Evolutionary conservation across 2,329 filamentous ascomycete species (phyloP).

Genomic region (Hymenotorrendiella dingleyae): DNA sequence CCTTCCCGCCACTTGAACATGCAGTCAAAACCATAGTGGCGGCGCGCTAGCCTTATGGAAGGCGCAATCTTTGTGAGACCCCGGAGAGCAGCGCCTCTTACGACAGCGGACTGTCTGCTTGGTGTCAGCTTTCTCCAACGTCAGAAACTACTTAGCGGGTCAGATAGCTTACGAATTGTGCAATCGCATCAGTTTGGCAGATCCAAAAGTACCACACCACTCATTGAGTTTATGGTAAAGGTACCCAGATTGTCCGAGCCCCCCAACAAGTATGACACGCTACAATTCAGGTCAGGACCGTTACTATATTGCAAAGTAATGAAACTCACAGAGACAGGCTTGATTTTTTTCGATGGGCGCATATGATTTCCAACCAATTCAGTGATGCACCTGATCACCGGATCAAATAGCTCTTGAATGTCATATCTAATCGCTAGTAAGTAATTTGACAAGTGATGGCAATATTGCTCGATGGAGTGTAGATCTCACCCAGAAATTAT

Average conservation of each 20-base stretch:
- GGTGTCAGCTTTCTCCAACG: background rate
- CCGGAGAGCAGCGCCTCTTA: conserved; percentile 16
- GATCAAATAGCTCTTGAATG: conserved; percentile 23
- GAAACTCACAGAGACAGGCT: conserved; percentile 11
- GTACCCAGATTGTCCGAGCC: conserved; percentile 17
- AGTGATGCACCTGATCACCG: conserved; percentile 17
- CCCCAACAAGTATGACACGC: conserved; percentile 18
- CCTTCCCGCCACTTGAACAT: conserved; percentile 1
- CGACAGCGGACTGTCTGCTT: conserved; percentile 19
- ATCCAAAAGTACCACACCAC: conserved; percentile 17
- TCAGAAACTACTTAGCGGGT: too few species aligned
- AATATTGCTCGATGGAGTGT: too few species aligned
- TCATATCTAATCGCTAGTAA: conserved; percentile 11
- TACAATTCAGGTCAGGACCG: conserved; percentile 2
- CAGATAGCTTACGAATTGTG: conserved; percentile 14
- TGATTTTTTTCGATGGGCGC: conserved; percentile 6
- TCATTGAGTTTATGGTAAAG: conserved; percentile 13
- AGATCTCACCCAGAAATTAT: conserved; percentile 15
- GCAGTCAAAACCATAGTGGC: conserved; percentile 9
- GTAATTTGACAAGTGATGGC: background rate
- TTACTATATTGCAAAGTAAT: conserved; percentile 11
- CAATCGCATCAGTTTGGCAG: conserved; percentile 17
- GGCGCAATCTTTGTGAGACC: conserved; percentile 15
- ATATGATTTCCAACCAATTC: conserved; percentile 18
- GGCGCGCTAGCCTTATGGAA: conserved; percentile 5